phyloP scores from a whole-genome alignment of 768 basidiomycete genomes.

The Hebeloma cylindrosporum region DNA sequence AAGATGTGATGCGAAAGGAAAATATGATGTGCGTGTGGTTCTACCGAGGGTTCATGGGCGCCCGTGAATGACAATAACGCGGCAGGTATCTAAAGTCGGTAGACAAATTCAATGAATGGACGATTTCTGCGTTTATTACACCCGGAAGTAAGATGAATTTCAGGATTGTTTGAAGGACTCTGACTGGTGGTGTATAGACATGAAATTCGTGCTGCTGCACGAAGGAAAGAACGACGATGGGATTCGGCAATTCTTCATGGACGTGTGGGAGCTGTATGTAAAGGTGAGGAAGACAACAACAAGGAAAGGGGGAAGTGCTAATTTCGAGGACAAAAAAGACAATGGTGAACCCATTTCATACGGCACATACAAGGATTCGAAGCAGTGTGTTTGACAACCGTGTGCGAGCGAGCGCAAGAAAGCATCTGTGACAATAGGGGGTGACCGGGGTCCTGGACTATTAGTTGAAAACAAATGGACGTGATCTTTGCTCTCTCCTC shows the following conservation, averaged over 20 bases:
- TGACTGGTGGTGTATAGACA: constrained; percentile 53
- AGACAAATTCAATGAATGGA: constrained; percentile 99
- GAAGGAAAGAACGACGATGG: constrained; percentile 98
- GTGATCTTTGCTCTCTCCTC: constrained; percentile 33
- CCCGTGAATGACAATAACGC: constrained; percentile 19
- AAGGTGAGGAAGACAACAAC: constrained; percentile 56
- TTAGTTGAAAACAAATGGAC: constrained; percentile 23
- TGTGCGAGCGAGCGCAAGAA: constrained; percentile 84
- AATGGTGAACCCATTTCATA: constrained; percentile 94
- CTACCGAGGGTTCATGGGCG: constrained; percentile 10
- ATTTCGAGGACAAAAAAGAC: too few species aligned
- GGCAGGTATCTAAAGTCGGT: constrained; percentile 91
- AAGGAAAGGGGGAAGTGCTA: constrained; percentile 13
- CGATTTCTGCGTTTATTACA: constrained; percentile 93
- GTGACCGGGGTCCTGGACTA: constrained; percentile 28
- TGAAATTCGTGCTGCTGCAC: constrained; percentile 93
- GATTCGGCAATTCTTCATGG: constrained; percentile 87
- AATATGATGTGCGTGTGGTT: constrained; percentile 63
- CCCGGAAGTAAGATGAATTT: constrained; percentile 75
- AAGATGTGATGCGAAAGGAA: constrained; percentile 87
- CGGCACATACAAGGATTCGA: constrained; percentile 79
- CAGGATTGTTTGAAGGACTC: neutral
- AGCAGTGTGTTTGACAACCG: constrained; percentile 81
- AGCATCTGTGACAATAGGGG: constrained; percentile 53
- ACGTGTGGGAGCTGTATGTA: constrained; percentile 96